These are phyloP conservation scores for Alternaria dauci DNA, from an alignment of 2,329 filamentous ascomycete species.

Conservation along the genomic window DNA sequence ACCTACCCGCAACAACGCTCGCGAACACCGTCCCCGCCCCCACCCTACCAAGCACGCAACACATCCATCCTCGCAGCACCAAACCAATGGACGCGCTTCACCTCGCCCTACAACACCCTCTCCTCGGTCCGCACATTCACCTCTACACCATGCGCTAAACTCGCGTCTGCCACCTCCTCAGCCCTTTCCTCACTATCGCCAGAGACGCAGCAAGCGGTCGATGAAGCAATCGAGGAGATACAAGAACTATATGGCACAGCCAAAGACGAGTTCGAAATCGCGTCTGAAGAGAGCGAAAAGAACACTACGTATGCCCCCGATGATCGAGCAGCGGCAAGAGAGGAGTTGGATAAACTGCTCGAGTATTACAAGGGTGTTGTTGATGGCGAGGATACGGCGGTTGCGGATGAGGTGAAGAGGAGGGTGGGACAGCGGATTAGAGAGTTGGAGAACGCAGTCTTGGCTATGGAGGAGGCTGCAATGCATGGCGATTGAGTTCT, in stretches of 20 bases:
- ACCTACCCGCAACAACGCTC: slow-evolving; percentile 23
- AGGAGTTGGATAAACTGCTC: slow-evolving; percentile 61
- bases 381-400: slow-evolving; percentile 50
- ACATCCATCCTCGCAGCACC: slow-evolving; percentile 34
- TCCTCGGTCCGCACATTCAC: slow-evolving; percentile 46
- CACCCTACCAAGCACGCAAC: slow-evolving; percentile 38
- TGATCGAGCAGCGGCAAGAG: slow-evolving; percentile 62
- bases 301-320: slow-evolving; percentile 64
- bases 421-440: slow-evolving; percentile 61
- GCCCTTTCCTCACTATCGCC: slow-evolving; percentile 24
- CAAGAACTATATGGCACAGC: slow-evolving; percentile 51
- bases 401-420: slow-evolving; percentile 61
- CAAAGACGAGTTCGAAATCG: slow-evolving; percentile 59
- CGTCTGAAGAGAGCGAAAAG: slow-evolving; percentile 62
- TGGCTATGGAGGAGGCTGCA: slow-evolving; percentile 61
- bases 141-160: slow-evolving; percentile 12
- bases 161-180: slow-evolving; percentile 14
- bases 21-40: slow-evolving; percentile 35
- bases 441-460: slow-evolving; percentile 62
- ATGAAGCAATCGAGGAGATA: slow-evolving; percentile 46
- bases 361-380: slow-evolving; percentile 57
- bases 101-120: slow-evolving; percentile 37
- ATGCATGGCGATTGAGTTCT: slow-evolving; percentile 55
- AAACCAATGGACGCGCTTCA: slow-evolving; percentile 47
- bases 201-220: slow-evolving; percentile 34